A percentile compares a stretch with the other conserved stretches of the same genome.
Conservation (phyloP, 1,284 basidiomycete species). For the Cryptococcus hybrid region DNA sequence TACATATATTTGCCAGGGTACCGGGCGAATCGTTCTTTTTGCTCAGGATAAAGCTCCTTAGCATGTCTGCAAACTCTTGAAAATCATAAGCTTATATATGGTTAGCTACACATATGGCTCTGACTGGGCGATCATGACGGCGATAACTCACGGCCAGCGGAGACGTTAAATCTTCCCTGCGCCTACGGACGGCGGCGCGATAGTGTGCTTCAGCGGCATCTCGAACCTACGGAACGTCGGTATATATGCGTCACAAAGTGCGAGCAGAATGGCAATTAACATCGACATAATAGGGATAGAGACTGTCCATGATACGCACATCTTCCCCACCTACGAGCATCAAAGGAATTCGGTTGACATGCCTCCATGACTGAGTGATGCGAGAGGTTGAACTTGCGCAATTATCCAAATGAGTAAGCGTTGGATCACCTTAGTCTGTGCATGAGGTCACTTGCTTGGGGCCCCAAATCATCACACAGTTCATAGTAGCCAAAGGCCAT, state of each 20-base stretch:
- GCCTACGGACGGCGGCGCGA: constrained; percentile 20
- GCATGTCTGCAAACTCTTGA: constrained; percentile 24
- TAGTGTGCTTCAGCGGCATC: constrained; percentile 34
- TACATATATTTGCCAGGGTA: constrained; percentile 25
- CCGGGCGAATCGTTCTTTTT: constrained; percentile 19
- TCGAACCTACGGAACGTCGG: constrained; percentile 17
- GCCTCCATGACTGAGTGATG: constrained; percentile 20
- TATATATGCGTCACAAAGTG: not conserved
- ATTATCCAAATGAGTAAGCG: not conserved
- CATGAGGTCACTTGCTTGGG: too few relatives aligned
- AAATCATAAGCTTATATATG: constrained; percentile 15
- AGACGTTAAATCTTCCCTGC: constrained; percentile 23
- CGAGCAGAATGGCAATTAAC: constrained; percentile 3
- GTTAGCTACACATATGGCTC: not conserved
- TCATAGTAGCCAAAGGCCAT: constrained; percentile 25
- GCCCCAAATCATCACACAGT: constrained; percentile 22
- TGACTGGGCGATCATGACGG: not conserved
- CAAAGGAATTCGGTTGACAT: constrained; percentile 26
- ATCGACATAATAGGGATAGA: constrained; percentile 24
- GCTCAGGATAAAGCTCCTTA: constrained; percentile 20
- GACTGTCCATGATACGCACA: constrained; percentile 9
- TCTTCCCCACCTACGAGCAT: constrained; percentile 19
- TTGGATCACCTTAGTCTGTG: not conserved
- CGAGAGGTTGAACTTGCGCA: constrained; percentile 20
- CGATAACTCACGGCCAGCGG: constrained; percentile 19